Percentiles rank a stretch among this genome's conserved stretches.
Evolutionary conservation across 1,284 basidiomycete species (phyloP).

Genomic region (Peniophora sp.): DNA sequence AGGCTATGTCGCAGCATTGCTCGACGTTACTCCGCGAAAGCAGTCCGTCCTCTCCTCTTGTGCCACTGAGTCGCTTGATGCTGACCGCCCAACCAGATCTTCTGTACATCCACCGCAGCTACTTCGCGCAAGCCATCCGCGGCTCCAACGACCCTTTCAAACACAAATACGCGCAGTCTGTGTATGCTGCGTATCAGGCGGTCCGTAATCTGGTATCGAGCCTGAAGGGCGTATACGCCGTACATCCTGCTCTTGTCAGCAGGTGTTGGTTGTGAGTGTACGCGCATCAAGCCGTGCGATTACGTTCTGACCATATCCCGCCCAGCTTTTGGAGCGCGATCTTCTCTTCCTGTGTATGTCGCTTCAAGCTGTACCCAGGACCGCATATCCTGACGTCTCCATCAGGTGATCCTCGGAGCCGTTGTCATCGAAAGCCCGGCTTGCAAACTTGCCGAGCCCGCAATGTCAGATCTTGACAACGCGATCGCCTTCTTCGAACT

Average conservation of each 20-base stretch:
- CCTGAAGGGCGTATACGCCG: constrained; percentile 28
- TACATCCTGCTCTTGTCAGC: constrained; percentile 27
- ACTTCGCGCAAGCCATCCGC: constrained; percentile 39
- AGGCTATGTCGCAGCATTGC: constrained; percentile 39
- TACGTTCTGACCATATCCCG: too few relatives aligned
- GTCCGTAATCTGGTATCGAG: constrained; percentile 33
- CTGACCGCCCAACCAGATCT: constrained; percentile 25
- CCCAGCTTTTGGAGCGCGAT: constrained; percentile 38
- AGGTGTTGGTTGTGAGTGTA: constrained; percentile 28
- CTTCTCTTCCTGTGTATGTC: constrained; percentile 42
- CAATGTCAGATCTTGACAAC: constrained; percentile 30
- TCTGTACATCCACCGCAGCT: constrained; percentile 43
- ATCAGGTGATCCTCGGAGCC: constrained; percentile 38
- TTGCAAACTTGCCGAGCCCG: constrained; percentile 31
- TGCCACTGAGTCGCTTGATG: neutral
- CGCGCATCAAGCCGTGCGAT: too few relatives aligned
- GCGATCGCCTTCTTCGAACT: constrained; percentile 33
- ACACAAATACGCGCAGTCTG: constrained; percentile 39
- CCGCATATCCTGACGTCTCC: neutral
- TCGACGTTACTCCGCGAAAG: constrained; percentile 32
- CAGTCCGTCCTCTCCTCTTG: constrained; percentile 25
- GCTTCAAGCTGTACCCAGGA: neutral
- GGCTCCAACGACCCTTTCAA: constrained; percentile 22
- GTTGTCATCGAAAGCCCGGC: constrained; percentile 37
- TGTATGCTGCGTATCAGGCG: constrained; percentile 35